Evolutionary conservation across 2,329 filamentous ascomycete genomes (phyloP).

Genomic region (Plectosphaerella sp.): DNA sequence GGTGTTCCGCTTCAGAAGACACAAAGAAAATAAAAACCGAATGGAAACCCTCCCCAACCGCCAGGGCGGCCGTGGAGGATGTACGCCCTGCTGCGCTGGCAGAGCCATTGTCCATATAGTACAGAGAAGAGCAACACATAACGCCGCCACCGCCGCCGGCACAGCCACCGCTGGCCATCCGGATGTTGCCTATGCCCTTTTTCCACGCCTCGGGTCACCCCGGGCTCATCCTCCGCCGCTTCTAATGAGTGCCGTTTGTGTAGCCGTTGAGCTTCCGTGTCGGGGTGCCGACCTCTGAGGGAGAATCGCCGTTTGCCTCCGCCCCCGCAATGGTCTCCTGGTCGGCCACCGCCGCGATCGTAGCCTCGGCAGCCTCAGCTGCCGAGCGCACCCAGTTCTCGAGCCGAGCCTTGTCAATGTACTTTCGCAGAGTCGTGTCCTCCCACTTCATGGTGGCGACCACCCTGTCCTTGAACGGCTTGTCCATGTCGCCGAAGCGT

Average conservation of each 20-base stretch:
- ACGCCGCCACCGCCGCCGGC: background rate
- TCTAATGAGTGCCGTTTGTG: constrained; percentile 8
- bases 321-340: constrained; percentile 13
- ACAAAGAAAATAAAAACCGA: background rate
- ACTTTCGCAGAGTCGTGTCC: constrained; percentile 59
- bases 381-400: constrained; percentile 57
- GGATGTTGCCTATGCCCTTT: background rate
- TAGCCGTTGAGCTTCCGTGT: constrained; percentile 9
- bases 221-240: background rate
- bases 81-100: background rate
- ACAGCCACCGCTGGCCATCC: background rate
- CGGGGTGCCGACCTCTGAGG: background rate
- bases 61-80: background rate
- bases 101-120: background rate
- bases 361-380: constrained; percentile 29
- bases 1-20: background rate
- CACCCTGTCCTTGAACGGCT: constrained; percentile 62
- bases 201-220: background rate
- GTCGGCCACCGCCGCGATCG: constrained; percentile 27
- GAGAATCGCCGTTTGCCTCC: background rate
- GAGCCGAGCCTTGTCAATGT: constrained; percentile 64
- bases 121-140: background rate
- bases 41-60: too few relatives aligned
- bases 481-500: constrained; percentile 55
- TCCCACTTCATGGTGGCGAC: constrained; percentile 69